Evolutionary conservation across 192 early-diverging fungal genomes (phyloP), one percentile per base, ranked within the genome.

Genomic region (Rhizoclosmatium globosum): DNA sequence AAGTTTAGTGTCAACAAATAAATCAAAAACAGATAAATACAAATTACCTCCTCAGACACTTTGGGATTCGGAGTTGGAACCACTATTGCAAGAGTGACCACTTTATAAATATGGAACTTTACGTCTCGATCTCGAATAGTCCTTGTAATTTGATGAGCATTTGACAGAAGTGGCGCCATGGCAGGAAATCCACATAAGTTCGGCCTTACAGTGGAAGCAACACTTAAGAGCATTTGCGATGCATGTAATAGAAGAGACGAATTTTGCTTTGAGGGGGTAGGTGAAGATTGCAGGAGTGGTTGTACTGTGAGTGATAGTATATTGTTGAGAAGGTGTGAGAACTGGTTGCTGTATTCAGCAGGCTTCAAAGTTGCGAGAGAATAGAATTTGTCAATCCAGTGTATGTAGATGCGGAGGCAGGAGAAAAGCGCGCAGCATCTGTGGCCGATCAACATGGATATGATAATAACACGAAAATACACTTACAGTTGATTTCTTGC

Each of bases 201-300:
- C 45, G 79, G 61, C n/a, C 72, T 58, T 3, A 81, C 74, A 4
- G 73, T 77, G 4, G 13, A 6, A 13, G 79, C 47, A 47, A 81
- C 19, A 15, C 73, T 77, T 21, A 46, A 11, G 6, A 81, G 47
- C 38, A 81, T 50, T 44, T 7, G 31, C 11, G 62, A 77, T 17
- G 74, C 41, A 3, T 39, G 9, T n/a, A 72, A 21, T 17, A 9
- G 15, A 3, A 69, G 9, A 15, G 19, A 13, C 13, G 44, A 47
- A 67, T 66, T 39, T 64, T 81, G 47, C 17, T 23, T 57, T 42
- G 21, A 57, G 15, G 21, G 11, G 56, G 47, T 41, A 21, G 48
- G 43, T 21, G 6, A 4, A 57, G 7, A 21, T 21, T 17, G 50
- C 50, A 59, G 47, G 1, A 42, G 6, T 19, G 4, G 67, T 4